phyloP scores from a whole-genome alignment of 495 filamentous ascomycete species.

The Achaetomiella virescens region DNA sequence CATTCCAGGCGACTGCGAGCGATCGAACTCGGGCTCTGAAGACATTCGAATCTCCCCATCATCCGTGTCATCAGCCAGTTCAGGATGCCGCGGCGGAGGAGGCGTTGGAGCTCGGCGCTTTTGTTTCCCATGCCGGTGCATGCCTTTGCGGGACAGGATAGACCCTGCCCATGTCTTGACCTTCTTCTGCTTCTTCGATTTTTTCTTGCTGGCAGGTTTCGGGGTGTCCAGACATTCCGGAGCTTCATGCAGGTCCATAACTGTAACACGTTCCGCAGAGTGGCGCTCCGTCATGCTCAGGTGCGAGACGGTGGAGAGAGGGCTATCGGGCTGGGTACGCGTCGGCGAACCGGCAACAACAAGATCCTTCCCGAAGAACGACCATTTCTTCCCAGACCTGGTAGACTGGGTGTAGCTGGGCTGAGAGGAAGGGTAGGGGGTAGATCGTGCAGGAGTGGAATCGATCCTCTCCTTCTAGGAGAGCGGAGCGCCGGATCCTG shows the following conservation, averaged over 20 bases:
- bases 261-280: slow-evolving; percentile 16
- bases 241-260: neutral
- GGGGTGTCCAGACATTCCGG: neutral
- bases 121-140: slow-evolving; percentile 37
- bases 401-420: slow-evolving; percentile 38
- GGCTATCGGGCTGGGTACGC: slow-evolving; percentile 33
- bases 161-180: slow-evolving; percentile 77
- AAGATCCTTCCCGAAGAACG: slow-evolving; percentile 49
- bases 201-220: slow-evolving; percentile 42
- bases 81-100: slow-evolving; percentile 25
- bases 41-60: slow-evolving; percentile 17
- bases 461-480: slow-evolving; percentile 44
- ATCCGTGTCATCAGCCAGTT: slow-evolving; percentile 16
- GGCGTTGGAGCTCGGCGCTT: slow-evolving; percentile 39
- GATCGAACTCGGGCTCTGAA: slow-evolving; percentile 19
- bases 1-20: slow-evolving; percentile 24
- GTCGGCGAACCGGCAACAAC: slow-evolving; percentile 38
- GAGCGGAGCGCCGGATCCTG: slow-evolving; percentile 26
- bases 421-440: slow-evolving; percentile 23
- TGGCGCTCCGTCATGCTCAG: slow-evolving; percentile 15
- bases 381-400: slow-evolving; percentile 46
- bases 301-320: slow-evolving; percentile 32
- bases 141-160: slow-evolving; percentile 63
- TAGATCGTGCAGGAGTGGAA: slow-evolving; percentile 39
- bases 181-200: slow-evolving; percentile 65